Conservation (phyloP, 2,329 filamentous ascomycete species). For the Macroventuria anomochaeta region DNA sequence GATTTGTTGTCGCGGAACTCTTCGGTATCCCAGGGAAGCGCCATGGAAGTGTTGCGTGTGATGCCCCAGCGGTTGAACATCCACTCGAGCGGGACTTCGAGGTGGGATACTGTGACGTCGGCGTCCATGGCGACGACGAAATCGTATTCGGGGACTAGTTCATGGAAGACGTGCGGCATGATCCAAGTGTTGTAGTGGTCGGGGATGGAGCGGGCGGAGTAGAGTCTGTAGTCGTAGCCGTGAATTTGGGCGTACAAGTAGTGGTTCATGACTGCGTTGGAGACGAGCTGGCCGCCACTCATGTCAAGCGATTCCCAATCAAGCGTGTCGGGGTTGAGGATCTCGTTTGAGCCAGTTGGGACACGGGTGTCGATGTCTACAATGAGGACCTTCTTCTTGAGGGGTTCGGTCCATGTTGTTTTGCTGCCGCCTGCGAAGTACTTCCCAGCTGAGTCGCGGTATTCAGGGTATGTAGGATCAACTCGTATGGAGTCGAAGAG, state of each 20-base stretch:
- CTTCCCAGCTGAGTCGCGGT: slow-evolving; percentile 23
- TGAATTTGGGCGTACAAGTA: slow-evolving; percentile 31
- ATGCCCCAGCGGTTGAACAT: slow-evolving; percentile 57
- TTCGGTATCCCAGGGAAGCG: slow-evolving; percentile 37
- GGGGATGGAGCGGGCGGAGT: slow-evolving; percentile 47
- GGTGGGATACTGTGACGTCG: slow-evolving; percentile 53
- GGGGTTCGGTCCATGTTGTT: slow-evolving; percentile 29
- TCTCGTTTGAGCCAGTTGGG: slow-evolving; percentile 37
- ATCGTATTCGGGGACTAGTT: slow-evolving; percentile 51
- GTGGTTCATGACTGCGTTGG: slow-evolving; percentile 27
- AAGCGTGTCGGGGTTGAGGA: slow-evolving; percentile 48
- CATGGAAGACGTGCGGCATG: slow-evolving; percentile 51
- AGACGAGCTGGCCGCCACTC: slow-evolving; percentile 38
- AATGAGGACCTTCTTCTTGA: slow-evolving; percentile 34
- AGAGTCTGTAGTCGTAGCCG: slow-evolving; percentile 56
- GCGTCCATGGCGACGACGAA: slow-evolving; percentile 56
- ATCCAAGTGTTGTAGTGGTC: slow-evolving; percentile 53
- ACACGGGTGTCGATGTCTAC: slow-evolving; percentile 42
- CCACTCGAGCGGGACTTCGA: slow-evolving; percentile 57
- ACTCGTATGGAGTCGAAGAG: slow-evolving; percentile 27
- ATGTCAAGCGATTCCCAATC: slow-evolving; percentile 31
- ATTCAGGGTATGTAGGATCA: slow-evolving; percentile 17
- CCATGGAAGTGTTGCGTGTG: slow-evolving; percentile 49
- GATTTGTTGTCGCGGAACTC: slow-evolving; percentile 44
- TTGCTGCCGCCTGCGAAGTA: slow-evolving; percentile 14